Conservation (phyloP, 257 asterid species). For the Capsicum baccatum region DNA sequence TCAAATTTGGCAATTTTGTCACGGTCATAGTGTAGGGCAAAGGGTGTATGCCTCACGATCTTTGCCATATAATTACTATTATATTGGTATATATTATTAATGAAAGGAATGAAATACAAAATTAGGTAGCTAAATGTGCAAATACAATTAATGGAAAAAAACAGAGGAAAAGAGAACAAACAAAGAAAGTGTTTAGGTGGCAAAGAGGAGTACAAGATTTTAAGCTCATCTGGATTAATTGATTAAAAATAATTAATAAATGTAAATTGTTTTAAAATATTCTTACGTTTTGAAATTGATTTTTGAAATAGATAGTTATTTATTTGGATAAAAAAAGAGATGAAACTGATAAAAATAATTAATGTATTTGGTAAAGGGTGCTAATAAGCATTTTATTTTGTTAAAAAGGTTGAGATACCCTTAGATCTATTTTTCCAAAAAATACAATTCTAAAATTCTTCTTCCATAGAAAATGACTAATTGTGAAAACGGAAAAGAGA, state of each 20-base stretch:
- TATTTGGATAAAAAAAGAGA: background rate
- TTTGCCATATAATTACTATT: background rate
- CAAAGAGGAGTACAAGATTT: background rate
- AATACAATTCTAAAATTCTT: background rate
- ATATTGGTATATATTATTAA: background rate
- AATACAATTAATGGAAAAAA: background rate
- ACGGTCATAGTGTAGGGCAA: background rate
- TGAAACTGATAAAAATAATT: background rate
- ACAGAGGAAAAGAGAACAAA: background rate
- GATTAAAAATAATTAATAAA: background rate
- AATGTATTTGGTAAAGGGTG: background rate
- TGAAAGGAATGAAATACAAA: background rate
- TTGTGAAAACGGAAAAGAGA: background rate
- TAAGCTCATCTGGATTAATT: background rate
- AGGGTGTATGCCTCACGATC: background rate
- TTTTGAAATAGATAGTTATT: background rate
- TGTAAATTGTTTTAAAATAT: background rate
- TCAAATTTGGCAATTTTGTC: slow-evolving; percentile 24
- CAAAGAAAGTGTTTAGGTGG: background rate
- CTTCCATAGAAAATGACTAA: background rate
- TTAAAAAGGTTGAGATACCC: background rate
- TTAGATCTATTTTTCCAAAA: background rate
- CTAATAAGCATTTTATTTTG: background rate
- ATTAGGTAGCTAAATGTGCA: background rate
- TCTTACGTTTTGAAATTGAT: background rate